Percentiles rank a stretch among this genome's conserved stretches.
Conservation (phyloP, 805 yeast genomes). For the Brettanomyces bruxellensis region DNA sequence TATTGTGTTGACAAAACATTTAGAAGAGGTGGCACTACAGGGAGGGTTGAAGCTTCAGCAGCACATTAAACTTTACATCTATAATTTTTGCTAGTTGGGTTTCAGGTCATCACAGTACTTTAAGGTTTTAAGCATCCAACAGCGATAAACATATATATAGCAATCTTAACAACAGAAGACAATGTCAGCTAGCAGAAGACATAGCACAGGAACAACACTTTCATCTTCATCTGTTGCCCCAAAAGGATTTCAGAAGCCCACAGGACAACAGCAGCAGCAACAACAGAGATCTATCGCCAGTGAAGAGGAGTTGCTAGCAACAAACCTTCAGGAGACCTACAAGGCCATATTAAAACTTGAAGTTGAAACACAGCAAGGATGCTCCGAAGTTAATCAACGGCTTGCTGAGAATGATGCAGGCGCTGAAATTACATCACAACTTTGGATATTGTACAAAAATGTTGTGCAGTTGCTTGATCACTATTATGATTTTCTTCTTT, state of each 20-base stretch:
- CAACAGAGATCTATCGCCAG: constrained; percentile 29
- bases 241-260: constrained; percentile 11
- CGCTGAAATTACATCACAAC: constrained; percentile 46
- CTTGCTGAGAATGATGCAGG: constrained; percentile 35
- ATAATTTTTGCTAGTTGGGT: constrained; percentile 3
- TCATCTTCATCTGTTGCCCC: constrained; percentile 4
- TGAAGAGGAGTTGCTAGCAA: constrained; percentile 58
- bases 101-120: background rate
- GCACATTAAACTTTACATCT: constrained; percentile 3
- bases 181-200: constrained; percentile 10
- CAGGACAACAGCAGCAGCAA: background rate
- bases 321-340: constrained; percentile 67
- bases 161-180: constrained; percentile 4
- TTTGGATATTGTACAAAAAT: constrained; percentile 65
- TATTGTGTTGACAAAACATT: too few relatives aligned
- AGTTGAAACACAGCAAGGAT: constrained; percentile 61
- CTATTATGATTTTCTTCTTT: constrained; percentile 62
- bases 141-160: constrained; percentile 4
- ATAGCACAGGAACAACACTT: constrained; percentile 17
- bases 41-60: too few relatives aligned
- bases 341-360: constrained; percentile 60
- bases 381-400: constrained; percentile 48
- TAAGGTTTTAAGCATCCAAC: background rate
- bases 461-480: constrained; percentile 59
- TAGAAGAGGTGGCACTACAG: too few relatives aligned